These are phyloP conservation scores for Lupinus albus DNA, from an alignment of 306 rosid species.

Conservation along the genomic window DNA sequence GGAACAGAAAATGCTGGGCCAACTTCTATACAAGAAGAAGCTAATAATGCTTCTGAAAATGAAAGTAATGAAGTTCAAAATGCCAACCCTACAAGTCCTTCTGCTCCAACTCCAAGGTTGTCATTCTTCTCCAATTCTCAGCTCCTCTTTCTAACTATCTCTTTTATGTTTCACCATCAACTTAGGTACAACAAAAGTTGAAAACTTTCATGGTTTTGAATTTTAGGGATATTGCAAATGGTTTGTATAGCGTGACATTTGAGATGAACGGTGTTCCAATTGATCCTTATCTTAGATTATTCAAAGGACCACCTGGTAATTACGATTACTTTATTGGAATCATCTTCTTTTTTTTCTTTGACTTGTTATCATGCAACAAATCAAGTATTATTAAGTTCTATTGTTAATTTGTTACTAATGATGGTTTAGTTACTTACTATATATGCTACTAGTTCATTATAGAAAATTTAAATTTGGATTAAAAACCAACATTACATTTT, in stretches of 20 bases:
- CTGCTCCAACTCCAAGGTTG: neutral
- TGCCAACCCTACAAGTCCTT: neutral
- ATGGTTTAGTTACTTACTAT: neutral
- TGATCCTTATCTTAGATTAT: constrained; percentile 33
- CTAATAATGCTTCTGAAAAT: neutral
- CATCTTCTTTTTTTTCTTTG: neutral
- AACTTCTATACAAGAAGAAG: neutral
- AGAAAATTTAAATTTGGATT: neutral
- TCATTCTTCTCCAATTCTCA: neutral
- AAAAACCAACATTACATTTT: neutral
- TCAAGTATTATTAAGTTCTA: neutral
- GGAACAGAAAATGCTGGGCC: neutral
- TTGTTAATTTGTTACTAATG: neutral
- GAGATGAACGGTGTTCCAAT: neutral
- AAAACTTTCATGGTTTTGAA: neutral
- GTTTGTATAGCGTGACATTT: too few relatives aligned
- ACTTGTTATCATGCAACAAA: neutral
- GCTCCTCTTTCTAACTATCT: neutral
- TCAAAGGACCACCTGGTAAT: constrained; percentile 17
- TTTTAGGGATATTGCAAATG: neutral
- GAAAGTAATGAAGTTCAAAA: neutral
- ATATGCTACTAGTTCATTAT: neutral
- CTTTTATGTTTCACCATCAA: neutral
- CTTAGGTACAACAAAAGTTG: neutral
- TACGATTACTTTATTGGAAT: neutral